These are phyloP conservation scores for Rosa hybrid DNA, from an alignment of 331 rosid species.

Conservation along the genomic window DNA sequence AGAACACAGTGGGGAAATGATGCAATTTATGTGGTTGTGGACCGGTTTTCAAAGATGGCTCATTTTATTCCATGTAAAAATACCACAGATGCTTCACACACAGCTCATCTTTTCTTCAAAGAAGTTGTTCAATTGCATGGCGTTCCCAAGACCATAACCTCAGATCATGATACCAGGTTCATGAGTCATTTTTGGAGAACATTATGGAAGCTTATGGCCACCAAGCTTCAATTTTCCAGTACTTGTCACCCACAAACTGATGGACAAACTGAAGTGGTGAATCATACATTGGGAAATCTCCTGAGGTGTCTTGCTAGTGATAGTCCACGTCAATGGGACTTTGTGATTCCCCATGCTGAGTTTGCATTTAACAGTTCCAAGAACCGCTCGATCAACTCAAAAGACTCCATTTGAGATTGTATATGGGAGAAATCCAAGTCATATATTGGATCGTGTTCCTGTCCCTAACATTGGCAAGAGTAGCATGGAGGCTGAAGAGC, in stretches of 20 bases:
- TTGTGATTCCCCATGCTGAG: background rate
- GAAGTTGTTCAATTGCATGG: background rate
- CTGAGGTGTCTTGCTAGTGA: background rate
- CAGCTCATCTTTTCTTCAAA: too few species aligned
- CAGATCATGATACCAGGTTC: background rate
- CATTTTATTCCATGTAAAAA: background rate
- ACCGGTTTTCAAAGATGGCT: background rate
- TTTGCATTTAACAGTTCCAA: background rate
- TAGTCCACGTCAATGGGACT: background rate
- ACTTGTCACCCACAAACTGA: background rate
- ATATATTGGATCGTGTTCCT: background rate
- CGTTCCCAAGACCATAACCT: background rate
- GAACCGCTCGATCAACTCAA: background rate
- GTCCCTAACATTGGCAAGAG: background rate
- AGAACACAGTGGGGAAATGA: background rate
- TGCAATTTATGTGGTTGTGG: background rate
- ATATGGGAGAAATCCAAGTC: background rate
- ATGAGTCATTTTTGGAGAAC: background rate
- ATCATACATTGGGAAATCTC: background rate
- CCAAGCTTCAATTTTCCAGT: background rate
- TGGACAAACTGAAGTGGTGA: background rate
- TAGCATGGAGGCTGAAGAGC: background rate
- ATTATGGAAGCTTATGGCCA: background rate
- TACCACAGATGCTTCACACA: background rate
- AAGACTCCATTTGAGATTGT: background rate